phyloP scores from a whole-genome alignment of 805 yeast species.

The Candida methanosorbosa region DNA sequence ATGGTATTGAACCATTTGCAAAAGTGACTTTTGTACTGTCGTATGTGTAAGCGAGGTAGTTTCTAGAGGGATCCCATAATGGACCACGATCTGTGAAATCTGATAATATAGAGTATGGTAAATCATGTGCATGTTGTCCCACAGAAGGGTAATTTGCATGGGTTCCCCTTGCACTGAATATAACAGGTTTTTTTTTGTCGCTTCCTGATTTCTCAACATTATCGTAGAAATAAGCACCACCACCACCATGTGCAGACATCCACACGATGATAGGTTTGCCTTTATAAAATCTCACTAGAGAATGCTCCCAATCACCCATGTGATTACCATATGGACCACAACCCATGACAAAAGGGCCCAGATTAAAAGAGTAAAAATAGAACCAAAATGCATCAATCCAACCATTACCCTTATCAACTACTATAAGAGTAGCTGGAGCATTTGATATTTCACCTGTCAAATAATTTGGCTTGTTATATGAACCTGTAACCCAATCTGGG shows the following conservation, averaged over 20 bases:
- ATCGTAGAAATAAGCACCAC: conserved; percentile 76
- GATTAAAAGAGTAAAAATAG: conserved; percentile 86
- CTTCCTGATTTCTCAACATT: conserved; percentile 58
- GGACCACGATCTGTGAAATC: conserved; percentile 96
- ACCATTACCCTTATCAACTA: conserved; percentile 89
- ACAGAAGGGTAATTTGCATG: conserved; percentile 96
- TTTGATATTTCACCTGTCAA: conserved; percentile 60
- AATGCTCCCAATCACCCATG: conserved; percentile 98
- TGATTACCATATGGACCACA: conserved; percentile 96
- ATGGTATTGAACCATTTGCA: conserved; percentile 36
- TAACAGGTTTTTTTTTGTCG: conserved; percentile 50
- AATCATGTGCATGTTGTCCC: conserved; percentile 93
- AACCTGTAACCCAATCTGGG: conserved; percentile 85
- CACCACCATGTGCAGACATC: conserved; percentile 99
- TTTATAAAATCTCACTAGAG: conserved; percentile 72
- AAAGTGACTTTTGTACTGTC: conserved; percentile 51
- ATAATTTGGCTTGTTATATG: conserved; percentile 54
- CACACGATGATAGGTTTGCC: conserved; percentile 80
- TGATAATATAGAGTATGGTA: conserved; percentile 82
- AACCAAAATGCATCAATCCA: conserved; percentile 97
- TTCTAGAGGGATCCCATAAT: conserved; percentile 86
- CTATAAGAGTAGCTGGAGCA: conserved; percentile 77
- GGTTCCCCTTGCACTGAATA: conserved; percentile 90
- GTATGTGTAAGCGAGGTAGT: conserved; percentile 73
- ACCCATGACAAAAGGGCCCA: conserved; percentile 97